Evolutionary conservation across 331 rosid species (phyloP).

Genomic region (Arachis monticola): DNA sequence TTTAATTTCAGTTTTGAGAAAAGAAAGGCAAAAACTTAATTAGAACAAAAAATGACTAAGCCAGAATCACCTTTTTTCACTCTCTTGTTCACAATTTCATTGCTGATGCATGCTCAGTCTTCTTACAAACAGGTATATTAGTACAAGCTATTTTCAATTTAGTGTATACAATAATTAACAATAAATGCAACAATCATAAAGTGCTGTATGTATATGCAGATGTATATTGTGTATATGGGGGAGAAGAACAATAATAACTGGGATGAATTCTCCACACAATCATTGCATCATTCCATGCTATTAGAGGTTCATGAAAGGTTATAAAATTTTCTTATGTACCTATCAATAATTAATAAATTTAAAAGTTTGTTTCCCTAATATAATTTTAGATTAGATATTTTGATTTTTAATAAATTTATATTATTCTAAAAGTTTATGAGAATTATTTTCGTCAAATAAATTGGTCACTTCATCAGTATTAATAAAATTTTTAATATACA

Average conservation of each 20-base stretch:
- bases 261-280: not conserved
- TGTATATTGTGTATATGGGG: slow-evolving; percentile 19
- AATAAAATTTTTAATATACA: too few species aligned
- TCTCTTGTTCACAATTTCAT: slow-evolving; percentile 3
- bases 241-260: not conserved
- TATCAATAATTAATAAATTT: too few species aligned
- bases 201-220: not conserved
- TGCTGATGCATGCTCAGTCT: not conserved
- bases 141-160: not conserved
- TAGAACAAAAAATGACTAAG: slow-evolving; percentile 1
- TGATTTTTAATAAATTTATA: too few species aligned
- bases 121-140: not conserved
- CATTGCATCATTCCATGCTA: slow-evolving; percentile 18
- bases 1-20: not conserved
- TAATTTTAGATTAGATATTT: too few species aligned
- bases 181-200: not conserved
- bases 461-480: too few species aligned
- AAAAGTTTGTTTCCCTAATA: too few species aligned
- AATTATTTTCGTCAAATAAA: too few species aligned
- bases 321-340: not conserved
- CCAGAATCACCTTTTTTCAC: not conserved
- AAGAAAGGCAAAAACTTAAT: not conserved
- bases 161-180: not conserved
- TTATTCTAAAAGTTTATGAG: too few species aligned
- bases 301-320: not conserved